These are phyloP conservation scores for Neonectria coccinea DNA, from an alignment of 2,329 filamentous ascomycete species.

Conservation along the genomic window DNA sequence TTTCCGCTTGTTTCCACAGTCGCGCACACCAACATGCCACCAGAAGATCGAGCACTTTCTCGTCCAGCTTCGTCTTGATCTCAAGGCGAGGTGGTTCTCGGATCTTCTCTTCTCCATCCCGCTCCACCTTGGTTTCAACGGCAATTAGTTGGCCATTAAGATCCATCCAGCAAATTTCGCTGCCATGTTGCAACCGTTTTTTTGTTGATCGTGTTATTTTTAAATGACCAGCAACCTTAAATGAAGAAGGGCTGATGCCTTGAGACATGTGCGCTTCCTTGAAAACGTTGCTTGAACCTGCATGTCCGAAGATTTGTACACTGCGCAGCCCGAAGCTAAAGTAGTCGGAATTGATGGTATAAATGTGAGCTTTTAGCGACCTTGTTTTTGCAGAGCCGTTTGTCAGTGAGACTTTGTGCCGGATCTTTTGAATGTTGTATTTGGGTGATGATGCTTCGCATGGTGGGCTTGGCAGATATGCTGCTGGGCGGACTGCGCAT, in stretches of 20 bases:
- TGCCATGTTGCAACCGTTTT: conserved; percentile 39
- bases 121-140: conserved; percentile 41
- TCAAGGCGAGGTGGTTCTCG: conserved; percentile 38
- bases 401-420: conserved; percentile 36
- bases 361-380: conserved; percentile 46
- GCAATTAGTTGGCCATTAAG: conserved; percentile 37
- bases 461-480: conserved; percentile 14
- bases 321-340: conserved; percentile 12
- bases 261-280: conserved; percentile 35
- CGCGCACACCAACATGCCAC: conserved; percentile 47
- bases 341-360: conserved; percentile 42
- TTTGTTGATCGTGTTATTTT: conserved; percentile 35
- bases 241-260: conserved; percentile 32
- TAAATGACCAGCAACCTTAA: conserved; percentile 41
- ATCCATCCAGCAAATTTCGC: conserved; percentile 44
- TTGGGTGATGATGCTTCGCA: conserved; percentile 30
- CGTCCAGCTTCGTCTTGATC: conserved; percentile 36
- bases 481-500: too few relatives aligned
- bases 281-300: conserved; percentile 37
- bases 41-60: conserved; percentile 46
- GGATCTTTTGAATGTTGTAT: conserved; percentile 45
- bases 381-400: conserved; percentile 31
- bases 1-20: conserved; percentile 44
- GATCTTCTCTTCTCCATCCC: conserved; percentile 34
- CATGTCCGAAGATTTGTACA: conserved; percentile 37